Evolutionary conservation across 2,329 filamentous ascomycete genomes (phyloP).

Genomic region (Claviceps sorghi): DNA sequence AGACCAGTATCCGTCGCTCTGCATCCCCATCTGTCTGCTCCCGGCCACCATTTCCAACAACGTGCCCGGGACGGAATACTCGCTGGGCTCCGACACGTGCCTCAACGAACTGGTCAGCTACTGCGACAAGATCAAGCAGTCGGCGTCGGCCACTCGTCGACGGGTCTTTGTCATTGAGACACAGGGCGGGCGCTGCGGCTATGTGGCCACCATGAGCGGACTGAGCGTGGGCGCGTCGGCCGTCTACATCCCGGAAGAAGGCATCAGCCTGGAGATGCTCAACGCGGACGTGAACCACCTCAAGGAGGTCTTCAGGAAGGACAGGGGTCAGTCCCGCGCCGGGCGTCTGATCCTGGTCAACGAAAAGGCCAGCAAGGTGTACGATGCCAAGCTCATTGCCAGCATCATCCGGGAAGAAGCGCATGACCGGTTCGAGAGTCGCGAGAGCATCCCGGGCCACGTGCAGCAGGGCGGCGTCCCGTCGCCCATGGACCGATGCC

Average conservation of each 20-base stretch:
- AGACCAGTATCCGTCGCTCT: constrained; percentile 65
- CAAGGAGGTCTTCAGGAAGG: constrained; percentile 68
- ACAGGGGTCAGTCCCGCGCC: constrained; percentile 76
- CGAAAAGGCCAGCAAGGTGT: constrained; percentile 81
- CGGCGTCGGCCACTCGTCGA: constrained; percentile 80
- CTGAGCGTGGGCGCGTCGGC: constrained; percentile 83
- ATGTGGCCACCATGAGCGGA: constrained; percentile 80
- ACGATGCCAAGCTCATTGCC: constrained; percentile 84
- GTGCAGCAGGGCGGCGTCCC: constrained; percentile 90
- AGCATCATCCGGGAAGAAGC: constrained; percentile 93
- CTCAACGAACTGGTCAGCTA: constrained; percentile 89
- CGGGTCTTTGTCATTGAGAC: constrained; percentile 97
- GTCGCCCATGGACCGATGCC: constrained; percentile 88
- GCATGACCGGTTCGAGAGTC: constrained; percentile 79
- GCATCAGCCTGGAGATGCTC: constrained; percentile 85
- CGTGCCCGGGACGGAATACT: constrained; percentile 94
- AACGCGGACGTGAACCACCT: constrained; percentile 80
- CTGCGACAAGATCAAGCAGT: constrained; percentile 96
- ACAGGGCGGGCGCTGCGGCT: constrained; percentile 86
- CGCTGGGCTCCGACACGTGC: constrained; percentile 89
- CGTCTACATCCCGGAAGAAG: constrained; percentile 94
- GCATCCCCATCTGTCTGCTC: constrained; percentile 80
- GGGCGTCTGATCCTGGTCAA: constrained; percentile 95
- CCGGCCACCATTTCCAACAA: constrained; percentile 99
- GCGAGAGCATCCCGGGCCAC: constrained; percentile 83